A percentile compares a stretch with the other conserved stretches of the same genome.
Conservation (phyloP, 345 rosid species). For the Dovyalis caffra region DNA sequence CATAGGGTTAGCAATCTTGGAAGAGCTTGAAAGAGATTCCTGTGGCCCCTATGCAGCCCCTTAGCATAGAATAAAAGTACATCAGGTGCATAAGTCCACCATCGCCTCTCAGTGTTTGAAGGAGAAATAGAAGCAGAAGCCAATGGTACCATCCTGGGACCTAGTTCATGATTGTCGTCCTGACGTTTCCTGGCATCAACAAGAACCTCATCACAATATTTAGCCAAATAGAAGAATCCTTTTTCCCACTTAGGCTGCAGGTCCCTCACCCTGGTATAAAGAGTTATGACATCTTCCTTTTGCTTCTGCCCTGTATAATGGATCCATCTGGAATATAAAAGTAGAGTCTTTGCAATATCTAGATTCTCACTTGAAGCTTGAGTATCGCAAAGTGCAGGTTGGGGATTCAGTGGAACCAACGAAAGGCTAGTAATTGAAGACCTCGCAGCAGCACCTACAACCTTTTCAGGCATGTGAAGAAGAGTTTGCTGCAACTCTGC, state of each 20-base stretch:
- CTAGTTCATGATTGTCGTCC: conserved; percentile 64
- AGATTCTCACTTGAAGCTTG: conserved; percentile 60
- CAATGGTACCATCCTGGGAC: conserved; percentile 38
- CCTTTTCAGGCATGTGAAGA: conserved; percentile 80
- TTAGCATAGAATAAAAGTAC: conserved; percentile 83
- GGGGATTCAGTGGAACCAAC: conserved; percentile 63
- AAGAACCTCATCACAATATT: conserved; percentile 90
- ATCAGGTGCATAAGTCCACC: conserved; percentile 78
- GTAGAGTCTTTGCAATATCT: conserved; percentile 87
- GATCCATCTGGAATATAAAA: conserved; percentile 88
- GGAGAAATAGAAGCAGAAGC: conserved; percentile 40
- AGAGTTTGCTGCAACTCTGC: conserved; percentile 87
- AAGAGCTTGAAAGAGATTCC: conserved; percentile 93
- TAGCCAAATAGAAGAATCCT: conserved; percentile 90
- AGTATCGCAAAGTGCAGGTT: conserved; percentile 50
- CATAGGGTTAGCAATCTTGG: conserved; percentile 93
- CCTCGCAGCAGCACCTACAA: conserved; percentile 67
- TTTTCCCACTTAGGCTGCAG: conserved; percentile 92
- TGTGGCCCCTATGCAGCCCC: conserved; percentile 94
- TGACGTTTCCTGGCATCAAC: conserved; percentile 93
- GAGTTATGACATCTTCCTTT: conserved; percentile 88
- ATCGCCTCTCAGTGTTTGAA: conserved; percentile 55
- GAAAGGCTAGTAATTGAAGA: conserved; percentile 74
- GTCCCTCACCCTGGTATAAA: conserved; percentile 81
- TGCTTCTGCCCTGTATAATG: conserved; percentile 91